Base-by-base conservation (phyloP, 805 yeast genomes). In the Sugiyamaella qingdaonensis region DNA sequence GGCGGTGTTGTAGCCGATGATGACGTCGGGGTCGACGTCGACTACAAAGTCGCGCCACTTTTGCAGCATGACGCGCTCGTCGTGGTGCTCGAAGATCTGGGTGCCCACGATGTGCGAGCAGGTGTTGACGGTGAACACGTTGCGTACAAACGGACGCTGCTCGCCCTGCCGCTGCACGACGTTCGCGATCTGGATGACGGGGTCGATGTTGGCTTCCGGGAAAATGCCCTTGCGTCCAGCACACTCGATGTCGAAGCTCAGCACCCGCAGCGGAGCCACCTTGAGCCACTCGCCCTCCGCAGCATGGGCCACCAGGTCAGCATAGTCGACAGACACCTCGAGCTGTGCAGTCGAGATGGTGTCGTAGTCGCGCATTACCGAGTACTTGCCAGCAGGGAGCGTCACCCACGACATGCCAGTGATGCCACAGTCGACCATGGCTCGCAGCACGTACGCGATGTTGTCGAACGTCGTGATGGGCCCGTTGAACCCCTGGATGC, bases 381-480 rank as follows among this genome's bases (percentile, higher is more conserved):
- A 61, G 68, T 91, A 95, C 59, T 79, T 85, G 0, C 82, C 82
- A 53, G 76, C 79, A 0, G 98, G 97, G 24, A 92, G 76, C 0
- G 96, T 86, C 27, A 95, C 77, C 99, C 99, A 94, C 24, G 95
- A 86, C 99, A 94, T 94, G 37, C 99, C 78, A 2, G 92, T 86
- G 56, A 92, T 88, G 48, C 85, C 81, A 69, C 95, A 85, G 70
- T 94, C 99, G 43, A 94, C 81, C 94, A 94, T 89, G 69, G 91
- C 74, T 61, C 99, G 77, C 54, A 95, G 69, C 34, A 89, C 73
- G 66, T 86, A 95, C 52, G 90, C 88, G 56, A 94, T 84, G 66
- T 94, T 94, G 69, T 94, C 99, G 66, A 84, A 94, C 0, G 97
- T 83, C 61, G 85, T 82, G 13, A 78, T 69, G 32, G 75, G 74